These are phyloP conservation scores for Silene noctiflora DNA, from an alignment of 179 eudicot genomes.

Conservation along the genomic window DNA sequence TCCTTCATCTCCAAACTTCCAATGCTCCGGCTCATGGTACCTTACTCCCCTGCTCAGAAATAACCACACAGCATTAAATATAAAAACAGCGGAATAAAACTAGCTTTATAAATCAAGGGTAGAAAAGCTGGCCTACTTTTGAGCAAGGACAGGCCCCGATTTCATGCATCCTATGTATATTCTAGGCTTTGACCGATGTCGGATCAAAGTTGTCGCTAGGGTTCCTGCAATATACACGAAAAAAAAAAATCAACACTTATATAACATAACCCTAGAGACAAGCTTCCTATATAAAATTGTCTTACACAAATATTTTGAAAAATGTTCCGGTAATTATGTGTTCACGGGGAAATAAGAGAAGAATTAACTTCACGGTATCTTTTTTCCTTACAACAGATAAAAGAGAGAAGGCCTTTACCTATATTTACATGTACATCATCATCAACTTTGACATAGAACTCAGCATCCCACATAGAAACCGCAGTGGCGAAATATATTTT, in stretches of 20 bases:
- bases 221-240: conserved; percentile 50
- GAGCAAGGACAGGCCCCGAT: conserved; percentile 95
- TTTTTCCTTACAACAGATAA: background rate
- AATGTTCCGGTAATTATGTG: no score
- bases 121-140: conserved; percentile 48
- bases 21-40: conserved; percentile 91
- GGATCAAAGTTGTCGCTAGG: conserved; percentile 64
- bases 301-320: no score
- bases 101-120: conserved; percentile 9
- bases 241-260: background rate
- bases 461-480: conserved; percentile 91
- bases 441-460: conserved; percentile 90
- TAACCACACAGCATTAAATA: conserved; percentile 6
- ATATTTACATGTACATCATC: conserved; percentile 97
- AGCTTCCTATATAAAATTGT: no score
- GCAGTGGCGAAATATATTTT: conserved; percentile 83
- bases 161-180: conserved; percentile 97
- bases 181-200: conserved; percentile 76
- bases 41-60: conserved; percentile 69
- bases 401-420: conserved; percentile 40
- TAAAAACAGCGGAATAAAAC: conserved; percentile 1
- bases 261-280: no score
- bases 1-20: conserved; percentile 94
- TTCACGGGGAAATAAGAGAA: background rate
- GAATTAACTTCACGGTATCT: background rate